phyloP scores from a whole-genome alignment of 2,329 filamentous ascomycete genomes.

The Bisporella sp. region DNA sequence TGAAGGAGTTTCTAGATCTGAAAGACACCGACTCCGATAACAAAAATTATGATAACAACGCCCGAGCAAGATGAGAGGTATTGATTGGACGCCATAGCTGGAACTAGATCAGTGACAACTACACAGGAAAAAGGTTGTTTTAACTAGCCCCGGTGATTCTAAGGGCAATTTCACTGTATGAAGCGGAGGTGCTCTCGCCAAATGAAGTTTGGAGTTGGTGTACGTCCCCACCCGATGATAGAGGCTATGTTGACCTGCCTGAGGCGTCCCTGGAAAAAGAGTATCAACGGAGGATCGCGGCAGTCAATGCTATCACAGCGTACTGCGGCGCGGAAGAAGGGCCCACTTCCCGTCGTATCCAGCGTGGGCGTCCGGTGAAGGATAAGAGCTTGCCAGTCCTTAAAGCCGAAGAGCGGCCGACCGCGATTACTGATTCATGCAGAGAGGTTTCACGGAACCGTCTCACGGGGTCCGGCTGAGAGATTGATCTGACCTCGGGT shows the following conservation, averaged over 20 bases:
- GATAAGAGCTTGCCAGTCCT: too few species aligned
- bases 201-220: not conserved
- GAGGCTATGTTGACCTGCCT: not conserved
- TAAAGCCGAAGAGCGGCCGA: too few species aligned
- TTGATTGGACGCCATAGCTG: conserved; percentile 1
- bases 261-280: conserved; percentile 5
- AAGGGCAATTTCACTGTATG: not conserved
- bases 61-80: not conserved
- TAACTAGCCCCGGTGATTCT: not conserved
- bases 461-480: not conserved
- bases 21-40: not conserved
- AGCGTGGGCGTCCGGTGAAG: not conserved
- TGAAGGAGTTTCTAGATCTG: not conserved
- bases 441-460: not conserved
- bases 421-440: not conserved
- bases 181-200: not conserved
- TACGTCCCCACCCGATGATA: not conserved
- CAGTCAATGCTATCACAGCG: conserved; percentile 1
- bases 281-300: conserved; percentile 1
- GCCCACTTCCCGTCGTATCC: not conserved
- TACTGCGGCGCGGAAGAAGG: not conserved
- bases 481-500: too few species aligned
- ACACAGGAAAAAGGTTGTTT: not conserved
- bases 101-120: not conserved
- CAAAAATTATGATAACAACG: not conserved